Evolutionary conservation across 805 yeast species (phyloP), one percentile per base, ranked within the genome.

Genomic region (Cyberlindnera suaveolens): DNA sequence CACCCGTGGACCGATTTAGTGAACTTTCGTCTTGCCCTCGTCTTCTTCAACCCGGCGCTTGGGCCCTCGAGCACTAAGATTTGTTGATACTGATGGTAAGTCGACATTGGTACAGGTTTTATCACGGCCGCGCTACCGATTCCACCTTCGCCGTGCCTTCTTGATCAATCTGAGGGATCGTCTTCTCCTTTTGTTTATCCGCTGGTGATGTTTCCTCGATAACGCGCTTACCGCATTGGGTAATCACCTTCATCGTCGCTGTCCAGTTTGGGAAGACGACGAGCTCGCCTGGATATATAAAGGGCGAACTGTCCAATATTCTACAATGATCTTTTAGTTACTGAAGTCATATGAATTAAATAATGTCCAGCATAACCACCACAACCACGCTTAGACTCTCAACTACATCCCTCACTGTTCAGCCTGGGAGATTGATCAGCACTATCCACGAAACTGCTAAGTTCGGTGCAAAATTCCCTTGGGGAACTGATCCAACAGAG

Each of bases 391-490:
- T 52, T 34, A 27, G 42, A 8, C 35, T 48, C 18, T 44, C 43
- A 23, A 42, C 46, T 39, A 46, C 49, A 6, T 39, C 45, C 3
- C 38, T 64, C 37, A 40, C 41, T 8, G 61, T 70, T 40, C 58
- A 54, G 15, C 54, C 62, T 14, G 72, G 71, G 5, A 64, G 84
- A 41, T 64, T 80, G 42, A 57, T 80, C 45, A 64, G 70, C 17
- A 79, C 86, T 6, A 78, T 82, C 47, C 84, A 82, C 57, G 69
- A 70, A 20, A 80, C 88, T 4, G 75, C 85, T 27, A 49, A 60
- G 37, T 80, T 74, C 63, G 89, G 89, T 6, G 82, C 85, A 8
- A 77, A 76, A 37, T 76, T 75, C 14, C 65, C 68, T 17, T 80
- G 85, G 85, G 86, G 86, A 2, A 54, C 48, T 16, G 18, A 37